Conservation (phyloP, 345 rosid species). For the Noccaea bulbosa region DNA sequence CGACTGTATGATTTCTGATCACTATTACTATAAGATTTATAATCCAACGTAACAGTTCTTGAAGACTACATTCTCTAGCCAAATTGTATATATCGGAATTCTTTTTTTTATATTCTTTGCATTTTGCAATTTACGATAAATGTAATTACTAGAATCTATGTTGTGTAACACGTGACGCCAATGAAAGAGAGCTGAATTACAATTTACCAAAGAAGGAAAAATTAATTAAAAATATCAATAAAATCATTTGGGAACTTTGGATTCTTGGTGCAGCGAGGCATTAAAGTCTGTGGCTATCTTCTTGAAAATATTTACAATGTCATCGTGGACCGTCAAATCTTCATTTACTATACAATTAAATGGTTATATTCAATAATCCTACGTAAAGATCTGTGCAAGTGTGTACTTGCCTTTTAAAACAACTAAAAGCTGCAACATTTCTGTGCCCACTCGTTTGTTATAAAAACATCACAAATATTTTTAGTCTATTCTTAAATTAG, state of each 20-base stretch:
- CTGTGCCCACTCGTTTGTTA: constrained; percentile 29
- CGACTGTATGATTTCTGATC: not conserved
- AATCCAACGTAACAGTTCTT: not conserved
- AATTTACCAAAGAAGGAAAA: constrained; percentile 3
- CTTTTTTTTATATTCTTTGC: not conserved
- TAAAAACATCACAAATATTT: constrained; percentile 29
- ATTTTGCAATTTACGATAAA: constrained; percentile 29
- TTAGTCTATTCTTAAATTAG: constrained; percentile 34
- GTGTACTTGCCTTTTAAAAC: constrained; percentile 29
- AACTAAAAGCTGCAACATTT: constrained; percentile 41
- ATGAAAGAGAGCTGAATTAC: constrained; percentile 21
- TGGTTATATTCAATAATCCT: constrained; percentile 28
- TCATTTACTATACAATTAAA: constrained; percentile 34
- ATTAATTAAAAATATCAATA: not conserved
- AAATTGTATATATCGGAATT: not conserved
- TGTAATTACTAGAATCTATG: constrained; percentile 1
- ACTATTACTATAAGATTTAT: not conserved
- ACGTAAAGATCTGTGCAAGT: constrained; percentile 39
- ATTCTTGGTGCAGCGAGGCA: constrained; percentile 48
- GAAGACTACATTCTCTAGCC: constrained; percentile 35
- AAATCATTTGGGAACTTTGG: constrained; percentile 52
- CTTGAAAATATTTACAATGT: constrained; percentile 39
- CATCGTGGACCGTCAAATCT: constrained; percentile 41
- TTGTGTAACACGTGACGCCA: constrained; percentile 50
- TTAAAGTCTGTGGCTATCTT: constrained; percentile 44